phyloP scores from a whole-genome alignment of 441 rosid genomes.

The Eutrema salsugineum region DNA sequence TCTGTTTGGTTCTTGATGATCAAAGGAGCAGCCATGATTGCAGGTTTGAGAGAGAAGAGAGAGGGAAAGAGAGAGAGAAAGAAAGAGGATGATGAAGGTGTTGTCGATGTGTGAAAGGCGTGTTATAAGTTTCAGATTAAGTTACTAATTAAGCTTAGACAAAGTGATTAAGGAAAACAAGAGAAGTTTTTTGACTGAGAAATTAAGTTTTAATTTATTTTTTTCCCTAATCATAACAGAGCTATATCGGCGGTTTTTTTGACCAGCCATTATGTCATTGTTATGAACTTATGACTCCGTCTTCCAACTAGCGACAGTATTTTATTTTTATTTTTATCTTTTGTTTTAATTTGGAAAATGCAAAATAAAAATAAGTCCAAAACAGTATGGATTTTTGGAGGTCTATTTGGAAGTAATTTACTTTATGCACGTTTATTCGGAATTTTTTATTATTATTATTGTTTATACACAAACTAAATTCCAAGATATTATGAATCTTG shows the following conservation, averaged over 20 bases:
- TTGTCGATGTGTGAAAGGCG: slow-evolving; percentile 14
- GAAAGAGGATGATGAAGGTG: slow-evolving; percentile 2
- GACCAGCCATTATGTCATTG: slow-evolving; percentile 23
- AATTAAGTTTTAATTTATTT: not conserved
- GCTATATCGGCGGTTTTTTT: slow-evolving; percentile 28
- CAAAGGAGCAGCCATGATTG: slow-evolving; percentile 35
- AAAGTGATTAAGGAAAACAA: not conserved
- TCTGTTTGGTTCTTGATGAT: slow-evolving; percentile 35
- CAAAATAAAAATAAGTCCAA: not conserved
- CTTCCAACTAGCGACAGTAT: not conserved
- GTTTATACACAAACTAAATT: not conserved
- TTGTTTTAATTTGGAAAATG: not conserved
- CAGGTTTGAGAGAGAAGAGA: slow-evolving; percentile 20
- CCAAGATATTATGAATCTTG: not conserved
- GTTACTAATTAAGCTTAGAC: not conserved
- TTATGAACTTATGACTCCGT: slow-evolving; percentile 15
- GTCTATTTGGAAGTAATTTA: not conserved
- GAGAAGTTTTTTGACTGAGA: slow-evolving; percentile 5
- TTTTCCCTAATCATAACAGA: not conserved
- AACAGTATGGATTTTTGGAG: not conserved
- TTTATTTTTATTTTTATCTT: not conserved
- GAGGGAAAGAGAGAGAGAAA: not conserved
- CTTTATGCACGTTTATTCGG: not conserved
- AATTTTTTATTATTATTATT: not conserved
- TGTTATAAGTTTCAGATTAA: slow-evolving; percentile 21